Evolutionary conservation across 2,329 filamentous ascomycete species (phyloP), one percentile per base, ranked within the genome.

Genomic region (Calonectria hongkongensis): DNA sequence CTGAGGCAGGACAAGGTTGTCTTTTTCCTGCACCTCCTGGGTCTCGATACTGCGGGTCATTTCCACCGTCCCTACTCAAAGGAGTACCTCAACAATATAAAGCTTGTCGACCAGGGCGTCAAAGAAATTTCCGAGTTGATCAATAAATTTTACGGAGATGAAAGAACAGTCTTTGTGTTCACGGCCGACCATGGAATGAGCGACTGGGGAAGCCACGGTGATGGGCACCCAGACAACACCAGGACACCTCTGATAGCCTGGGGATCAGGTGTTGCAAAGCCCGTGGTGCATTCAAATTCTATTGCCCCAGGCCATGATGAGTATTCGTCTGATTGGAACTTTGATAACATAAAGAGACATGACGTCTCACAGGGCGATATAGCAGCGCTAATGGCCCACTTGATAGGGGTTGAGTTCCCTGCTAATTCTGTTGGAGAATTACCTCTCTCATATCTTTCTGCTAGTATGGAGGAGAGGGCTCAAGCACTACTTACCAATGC

Each of bases 201-300:
- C 16, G 50, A 54, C 18, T 54, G 50, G 50, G 50, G 50, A 36
- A 54, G 50, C 50, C 50, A 54, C 28, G 50, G 50, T 33, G 51
- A 56, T 21, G 51, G 51, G 18, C 51, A 56, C 15, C 51, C 18
- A 13, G 51, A 56, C 30, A 56, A 56, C 9, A 56, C 51, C 21
- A 36, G 51, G 9, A 56, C 51, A 13, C 51, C 51, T 36, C 51
- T 56, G 18, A 56, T 56, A 21, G 51, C 51, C 16, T 56, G 51
- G 51, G 51, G 51, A 4, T 56, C 51, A 10, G 51, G 51, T 7
- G 28, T 36, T 21, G 51, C 51, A 8, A 56, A 36, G 51, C 51
- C 51, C 4, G 51, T 36, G 15, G 51, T 21, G n/a, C 7, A 36
- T 18, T 8, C 30, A n/a, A n/a, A 21, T 36, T 36, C 51, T 3